Conservation (phyloP, 2,329 filamentous ascomycete genomes). For the Nakataea oryzae region DNA sequence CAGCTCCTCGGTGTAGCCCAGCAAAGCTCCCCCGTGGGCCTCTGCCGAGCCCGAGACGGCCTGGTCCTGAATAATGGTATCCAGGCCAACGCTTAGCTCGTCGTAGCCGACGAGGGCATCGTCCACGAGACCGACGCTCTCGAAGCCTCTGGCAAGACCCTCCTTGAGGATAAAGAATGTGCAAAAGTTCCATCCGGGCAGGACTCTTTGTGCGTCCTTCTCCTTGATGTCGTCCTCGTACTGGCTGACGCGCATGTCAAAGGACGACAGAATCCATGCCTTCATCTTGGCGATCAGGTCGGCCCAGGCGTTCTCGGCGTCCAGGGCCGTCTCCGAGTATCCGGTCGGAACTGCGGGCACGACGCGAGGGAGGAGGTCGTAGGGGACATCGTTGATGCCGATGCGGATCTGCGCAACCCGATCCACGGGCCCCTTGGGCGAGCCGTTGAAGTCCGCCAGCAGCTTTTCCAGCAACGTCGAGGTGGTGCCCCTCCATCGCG, state of each 20-base stretch:
- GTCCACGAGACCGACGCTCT: slow-evolving; percentile 90
- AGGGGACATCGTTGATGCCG: slow-evolving; percentile 57
- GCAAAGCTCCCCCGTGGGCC: slow-evolving; percentile 61
- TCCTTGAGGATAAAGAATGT: slow-evolving; percentile 98
- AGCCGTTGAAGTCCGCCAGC: slow-evolving; percentile 78
- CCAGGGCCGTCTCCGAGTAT: slow-evolving; percentile 62
- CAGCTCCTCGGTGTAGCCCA: slow-evolving; percentile 64
- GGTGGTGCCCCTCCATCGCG: slow-evolving; percentile 35
- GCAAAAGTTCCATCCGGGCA: slow-evolving; percentile 98
- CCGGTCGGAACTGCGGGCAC: slow-evolving; percentile 52
- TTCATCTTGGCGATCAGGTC: slow-evolving; percentile 84
- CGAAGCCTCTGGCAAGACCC: slow-evolving; percentile 84
- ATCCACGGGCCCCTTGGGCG: slow-evolving; percentile 60
- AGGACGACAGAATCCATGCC: slow-evolving; percentile 74
- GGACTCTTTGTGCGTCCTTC: slow-evolving; percentile 72
- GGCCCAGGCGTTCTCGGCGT: slow-evolving; percentile 71
- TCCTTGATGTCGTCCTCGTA: slow-evolving; percentile 97
- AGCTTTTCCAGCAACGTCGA: slow-evolving; percentile 76
- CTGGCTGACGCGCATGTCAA: slow-evolving; percentile 81
- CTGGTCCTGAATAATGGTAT: slow-evolving; percentile 71
- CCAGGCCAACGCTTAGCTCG: slow-evolving; percentile 79
- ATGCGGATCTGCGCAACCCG: slow-evolving; percentile 80
- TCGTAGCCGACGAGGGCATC: slow-evolving; percentile 93
- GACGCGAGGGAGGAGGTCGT: slow-evolving; percentile 51
- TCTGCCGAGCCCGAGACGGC: slow-evolving; percentile 44